Base-by-base conservation (phyloP, 2,329 filamentous ascomycete genomes). In the Clarireedia hainanense region DNA sequence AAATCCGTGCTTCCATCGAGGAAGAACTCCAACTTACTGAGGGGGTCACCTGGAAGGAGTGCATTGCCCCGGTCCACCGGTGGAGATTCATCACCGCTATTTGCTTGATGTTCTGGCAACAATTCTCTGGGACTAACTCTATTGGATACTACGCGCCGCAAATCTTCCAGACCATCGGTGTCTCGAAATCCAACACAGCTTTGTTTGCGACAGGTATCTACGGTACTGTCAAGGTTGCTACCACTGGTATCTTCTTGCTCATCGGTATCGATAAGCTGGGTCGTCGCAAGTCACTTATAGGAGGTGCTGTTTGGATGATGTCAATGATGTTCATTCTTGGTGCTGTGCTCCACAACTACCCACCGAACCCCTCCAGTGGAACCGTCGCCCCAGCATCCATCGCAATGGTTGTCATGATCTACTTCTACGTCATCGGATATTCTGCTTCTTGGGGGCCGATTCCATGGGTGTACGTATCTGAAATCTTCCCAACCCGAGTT, bases 191-290 rank as follows among this genome's bases (percentile, higher is more conserved):
- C 6, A 70, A 77, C 39, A 74, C 79, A 40, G 80, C 78, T 15
- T 77, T 89, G 24, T 86, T 89, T 66, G 84, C 85, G 2, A 88
- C 85, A 0, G 85, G 86, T 51, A 78, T 89, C 60, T 89, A 88
- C 66, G 85, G 85, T 24, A 78, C 88, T 49, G 79, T 88, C 59
- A 89, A 88, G 69, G 81, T 85, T 68, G 69, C 75, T 12, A 77
- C 80, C 27, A 86, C 83, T 62, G 75, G 76, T 12, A 66, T 77
- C 54, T 89, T 88, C 75, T 74, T 65, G 17, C 7, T 61, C 3
- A 50, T 62, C n/a, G 61, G 61, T 17, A 71, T 79, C 37, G 77
- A 80, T 60, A 70, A 73, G 4, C 68, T 80, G 26, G 77, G 77
- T 2, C 75, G 77, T 34, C 70, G 73, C 12, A 70, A 72, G 10